phyloP scores from a whole-genome alignment of 495 filamentous ascomycete genomes.

The Penicillium tannophilum region DNA sequence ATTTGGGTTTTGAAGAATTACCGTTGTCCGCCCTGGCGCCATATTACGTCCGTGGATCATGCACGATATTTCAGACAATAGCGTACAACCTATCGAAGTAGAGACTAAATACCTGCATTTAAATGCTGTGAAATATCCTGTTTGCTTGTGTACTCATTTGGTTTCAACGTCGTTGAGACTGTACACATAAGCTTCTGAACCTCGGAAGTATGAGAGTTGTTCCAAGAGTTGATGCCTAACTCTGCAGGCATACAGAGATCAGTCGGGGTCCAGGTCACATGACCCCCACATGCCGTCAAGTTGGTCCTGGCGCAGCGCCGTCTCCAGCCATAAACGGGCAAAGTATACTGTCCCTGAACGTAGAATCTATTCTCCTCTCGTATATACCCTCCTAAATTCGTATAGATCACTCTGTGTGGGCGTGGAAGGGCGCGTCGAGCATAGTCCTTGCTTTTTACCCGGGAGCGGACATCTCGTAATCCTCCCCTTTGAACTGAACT shows the following conservation, averaged over 20 bases:
- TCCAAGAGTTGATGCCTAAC: neutral
- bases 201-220: neutral
- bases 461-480: conserved; percentile 31
- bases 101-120: too few species aligned
- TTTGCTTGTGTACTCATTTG: too few species aligned
- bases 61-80: neutral
- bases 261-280: conserved; percentile 12
- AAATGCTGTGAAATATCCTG: too few species aligned
- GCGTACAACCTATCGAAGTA: neutral
- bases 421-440: conserved; percentile 14
- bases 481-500: conserved; percentile 24
- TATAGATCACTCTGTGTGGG: conserved; percentile 5
- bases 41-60: neutral
- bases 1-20: neutral
- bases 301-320: neutral
- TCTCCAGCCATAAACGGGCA: conserved; percentile 6
- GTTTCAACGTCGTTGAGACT: too few species aligned
- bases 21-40: neutral
- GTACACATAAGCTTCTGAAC: too few species aligned
- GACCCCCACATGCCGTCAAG: conserved; percentile 22
- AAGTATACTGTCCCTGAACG: neutral
- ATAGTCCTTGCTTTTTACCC: conserved; percentile 17
- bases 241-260: conserved; percentile 9
- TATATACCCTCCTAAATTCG: neutral
- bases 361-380: neutral